These are phyloP conservation scores for Amylostereum areolatum DNA, from an alignment of 1,284 basidiomycete genomes.

Conservation along the genomic window DNA sequence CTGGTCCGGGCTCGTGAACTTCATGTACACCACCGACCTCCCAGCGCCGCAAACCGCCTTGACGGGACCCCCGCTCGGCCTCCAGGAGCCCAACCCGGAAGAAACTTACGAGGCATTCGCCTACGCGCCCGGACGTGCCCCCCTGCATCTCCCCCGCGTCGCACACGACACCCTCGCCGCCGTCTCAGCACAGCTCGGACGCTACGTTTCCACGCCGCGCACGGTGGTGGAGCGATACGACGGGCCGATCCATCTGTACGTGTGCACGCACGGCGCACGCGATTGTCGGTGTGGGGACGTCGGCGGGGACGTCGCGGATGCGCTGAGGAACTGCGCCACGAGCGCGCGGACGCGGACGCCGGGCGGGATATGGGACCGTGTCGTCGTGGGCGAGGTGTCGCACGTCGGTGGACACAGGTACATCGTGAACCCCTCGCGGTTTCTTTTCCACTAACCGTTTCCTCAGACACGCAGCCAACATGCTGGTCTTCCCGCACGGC, in stretches of 20 bases:
- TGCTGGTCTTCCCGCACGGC: constrained; percentile 69
- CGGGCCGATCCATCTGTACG: constrained; percentile 47
- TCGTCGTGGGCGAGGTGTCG: constrained; percentile 56
- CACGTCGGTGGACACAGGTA: constrained; percentile 86
- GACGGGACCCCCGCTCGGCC: background rate
- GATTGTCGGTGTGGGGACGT: constrained; percentile 54
- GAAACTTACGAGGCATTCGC: constrained; percentile 37
- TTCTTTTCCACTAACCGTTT: constrained; percentile 5
- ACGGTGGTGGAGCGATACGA: constrained; percentile 6
- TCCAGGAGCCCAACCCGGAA: constrained; percentile 18
- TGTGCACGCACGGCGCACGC: constrained; percentile 30
- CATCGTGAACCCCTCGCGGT: constrained; percentile 20
- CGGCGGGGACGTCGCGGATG: constrained; percentile 45
- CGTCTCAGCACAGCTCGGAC: constrained; percentile 31
- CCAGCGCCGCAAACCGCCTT: background rate
- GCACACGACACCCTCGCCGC: constrained; percentile 42
- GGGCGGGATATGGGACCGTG: constrained; percentile 3
- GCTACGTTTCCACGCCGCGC: constrained; percentile 19
- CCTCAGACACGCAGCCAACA: constrained; percentile 71
- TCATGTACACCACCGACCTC: constrained; percentile 34
- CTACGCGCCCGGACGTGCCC: constrained; percentile 40
- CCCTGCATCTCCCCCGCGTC: constrained; percentile 42
- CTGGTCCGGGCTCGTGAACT: constrained; percentile 56
- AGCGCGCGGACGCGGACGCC: constrained; percentile 14
- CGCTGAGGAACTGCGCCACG: constrained; percentile 23